These are phyloP conservation scores for Neofusicoccum sp. DNA, from an alignment of 2,329 filamentous ascomycete genomes.

Conservation along the genomic window DNA sequence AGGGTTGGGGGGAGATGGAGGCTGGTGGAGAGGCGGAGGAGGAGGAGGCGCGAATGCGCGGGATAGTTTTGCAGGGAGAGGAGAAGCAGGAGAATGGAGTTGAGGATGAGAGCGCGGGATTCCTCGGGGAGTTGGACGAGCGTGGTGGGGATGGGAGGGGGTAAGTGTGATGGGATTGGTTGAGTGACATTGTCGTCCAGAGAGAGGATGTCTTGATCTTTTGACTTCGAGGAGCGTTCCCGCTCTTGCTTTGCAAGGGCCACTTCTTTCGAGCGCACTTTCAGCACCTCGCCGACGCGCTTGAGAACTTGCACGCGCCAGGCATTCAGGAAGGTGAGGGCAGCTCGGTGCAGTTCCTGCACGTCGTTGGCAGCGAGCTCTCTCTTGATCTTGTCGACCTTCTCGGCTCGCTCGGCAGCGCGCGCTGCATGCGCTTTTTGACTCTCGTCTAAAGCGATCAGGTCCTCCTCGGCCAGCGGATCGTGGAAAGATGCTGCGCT, in stretches of 20 bases:
- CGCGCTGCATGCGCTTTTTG: slow-evolving; percentile 24
- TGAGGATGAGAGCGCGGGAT: slow-evolving; percentile 66
- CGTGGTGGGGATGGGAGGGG: slow-evolving; percentile 40
- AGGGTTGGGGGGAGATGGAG: slow-evolving; percentile 65
- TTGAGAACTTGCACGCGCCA: slow-evolving; percentile 73
- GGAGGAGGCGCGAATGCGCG: slow-evolving; percentile 68
- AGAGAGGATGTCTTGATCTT: slow-evolving; percentile 51
- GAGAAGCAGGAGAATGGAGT: slow-evolving; percentile 68
- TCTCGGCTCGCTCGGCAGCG: slow-evolving; percentile 19
- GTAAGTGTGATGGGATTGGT: slow-evolving; percentile 23
- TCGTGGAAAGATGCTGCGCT: neutral
- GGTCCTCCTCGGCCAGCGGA: neutral
- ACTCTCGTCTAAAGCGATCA: slow-evolving; percentile 29
- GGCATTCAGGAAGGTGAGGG: slow-evolving; percentile 70
- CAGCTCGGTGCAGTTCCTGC: slow-evolving; percentile 66
- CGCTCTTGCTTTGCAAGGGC: slow-evolving; percentile 31
- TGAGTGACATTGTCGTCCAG: slow-evolving; percentile 20
- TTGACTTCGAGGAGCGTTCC: neutral
- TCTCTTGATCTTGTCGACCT: slow-evolving; percentile 39
- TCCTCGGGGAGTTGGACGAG: slow-evolving; percentile 59
- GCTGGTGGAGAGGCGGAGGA: slow-evolving; percentile 69
- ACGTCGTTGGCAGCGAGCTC: slow-evolving; percentile 54
- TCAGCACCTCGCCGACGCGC: slow-evolving; percentile 66
- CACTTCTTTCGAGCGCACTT: slow-evolving; percentile 26
- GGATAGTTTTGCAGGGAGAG: slow-evolving; percentile 76